Evolutionary conservation across 176 grass and related monocot genomes (phyloP), one percentile per base, ranked within the genome.

Genomic region (Miscanthus lutarioriparius): DNA sequence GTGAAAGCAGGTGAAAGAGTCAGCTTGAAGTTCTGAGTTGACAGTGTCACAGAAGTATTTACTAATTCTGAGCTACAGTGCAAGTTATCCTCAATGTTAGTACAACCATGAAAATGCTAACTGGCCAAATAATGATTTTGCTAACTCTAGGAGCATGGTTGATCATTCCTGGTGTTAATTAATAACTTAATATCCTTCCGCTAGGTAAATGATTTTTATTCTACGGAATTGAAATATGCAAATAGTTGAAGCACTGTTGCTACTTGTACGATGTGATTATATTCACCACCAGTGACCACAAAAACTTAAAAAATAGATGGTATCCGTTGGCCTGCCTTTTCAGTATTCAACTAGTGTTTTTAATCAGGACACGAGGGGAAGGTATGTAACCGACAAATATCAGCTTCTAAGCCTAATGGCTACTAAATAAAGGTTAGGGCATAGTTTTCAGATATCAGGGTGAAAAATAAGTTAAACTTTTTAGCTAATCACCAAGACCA

Each of bases 81-180:
- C 16, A 88, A 25, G 75, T 81, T 68, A 65, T 45, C 25, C 47
- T 37, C 48, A 48, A 45, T 15, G 30, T 17, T 79, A 30, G 26
- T 56, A 71, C 33, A 82, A 35, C 58, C 10, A 39, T 62, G 22
- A 27, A 61, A 15, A 26, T 40, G 33, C 22, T 26, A 39, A 61
- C 13, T 8, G 33, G 3, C 30, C 25, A 74, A 74, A 51, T 49
- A 48, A 33, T 20, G 8, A 9, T 74, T 32, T 59, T 14, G 2
- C 74, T 25, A n/a, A 76, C n/a, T 17, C 4, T 44, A 28, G 41
- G 6, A 67, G 41, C 26, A 48, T 35, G 40, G 40, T 80, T 80
- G 4, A 66, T 33, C 19, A 49, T 48, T 80, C 23, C 40, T 67
- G 2, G 13, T 32, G 13, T 33, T 41, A 20, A 9, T 30, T 28